phyloP scores from a whole-genome alignment of 2,329 filamentous ascomycete genomes.

The Leptoxyphium fumago region DNA sequence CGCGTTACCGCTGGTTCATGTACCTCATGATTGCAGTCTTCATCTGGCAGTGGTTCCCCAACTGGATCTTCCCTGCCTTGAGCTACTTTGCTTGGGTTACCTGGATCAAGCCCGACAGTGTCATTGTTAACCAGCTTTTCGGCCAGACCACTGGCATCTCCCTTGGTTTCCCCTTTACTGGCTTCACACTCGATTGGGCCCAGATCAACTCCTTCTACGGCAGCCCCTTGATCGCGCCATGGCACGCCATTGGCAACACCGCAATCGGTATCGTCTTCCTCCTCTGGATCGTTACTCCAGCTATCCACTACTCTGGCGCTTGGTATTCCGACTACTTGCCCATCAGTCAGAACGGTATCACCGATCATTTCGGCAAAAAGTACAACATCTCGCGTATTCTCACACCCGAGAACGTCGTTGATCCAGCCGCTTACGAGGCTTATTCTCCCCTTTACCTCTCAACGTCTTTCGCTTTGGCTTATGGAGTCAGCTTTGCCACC shows the following conservation, averaged over 20 bases:
- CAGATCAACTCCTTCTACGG: constrained; percentile 58
- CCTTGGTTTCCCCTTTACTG: constrained; percentile 7
- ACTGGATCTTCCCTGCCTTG: constrained; percentile 65
- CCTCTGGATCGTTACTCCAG: constrained; percentile 11
- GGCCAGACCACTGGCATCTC: constrained; percentile 13
- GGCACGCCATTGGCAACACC: constrained; percentile 20
- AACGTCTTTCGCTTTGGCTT: constrained; percentile 76
- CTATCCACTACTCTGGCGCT: constrained; percentile 49
- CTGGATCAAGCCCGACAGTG: constrained; percentile 70
- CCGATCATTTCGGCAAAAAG: constrained; percentile 71
- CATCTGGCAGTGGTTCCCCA: constrained; percentile 71
- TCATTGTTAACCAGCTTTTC: constrained; percentile 40
- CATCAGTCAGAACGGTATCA: constrained; percentile 68
- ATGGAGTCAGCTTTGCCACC: constrained; percentile 72
- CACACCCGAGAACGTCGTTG: constrained; percentile 64
- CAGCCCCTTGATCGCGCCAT: constrained; percentile 37
- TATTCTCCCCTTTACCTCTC: constrained; percentile 77
- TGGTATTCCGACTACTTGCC: constrained; percentile 76
- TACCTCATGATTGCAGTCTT: constrained; percentile 56
- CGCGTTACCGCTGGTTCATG: constrained; percentile 72
- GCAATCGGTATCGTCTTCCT: constrained; percentile 10
- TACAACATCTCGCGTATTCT: constrained; percentile 74
- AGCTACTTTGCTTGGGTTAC: constrained; percentile 83
- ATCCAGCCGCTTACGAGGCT: constrained; percentile 55
- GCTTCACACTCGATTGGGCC: constrained; percentile 75